phyloP scores from a whole-genome alignment of 129 eudicot species.

The Deinandra increscens region DNA sequence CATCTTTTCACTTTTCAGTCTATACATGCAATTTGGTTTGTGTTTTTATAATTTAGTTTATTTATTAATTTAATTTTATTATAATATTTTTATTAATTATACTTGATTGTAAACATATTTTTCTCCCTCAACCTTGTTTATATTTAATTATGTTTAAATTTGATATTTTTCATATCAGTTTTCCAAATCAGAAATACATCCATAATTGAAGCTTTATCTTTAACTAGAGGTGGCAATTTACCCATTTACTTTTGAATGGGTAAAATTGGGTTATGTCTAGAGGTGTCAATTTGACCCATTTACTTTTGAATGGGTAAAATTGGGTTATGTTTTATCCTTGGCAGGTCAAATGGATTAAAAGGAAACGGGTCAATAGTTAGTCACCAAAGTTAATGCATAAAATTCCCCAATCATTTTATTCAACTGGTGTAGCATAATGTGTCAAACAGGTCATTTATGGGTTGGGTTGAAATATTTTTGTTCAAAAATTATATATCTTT shows the following conservation, averaged over 20 bases:
- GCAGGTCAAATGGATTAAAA: neutral
- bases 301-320: neutral
- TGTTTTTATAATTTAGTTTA: no score
- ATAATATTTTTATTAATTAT: no score
- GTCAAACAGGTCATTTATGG: neutral
- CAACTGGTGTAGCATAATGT: neutral
- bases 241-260: neutral
- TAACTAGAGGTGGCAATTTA: neutral
- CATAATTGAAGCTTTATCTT: neutral
- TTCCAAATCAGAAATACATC: neutral
- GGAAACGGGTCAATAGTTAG: neutral
- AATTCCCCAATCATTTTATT: neutral
- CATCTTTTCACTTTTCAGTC: no score
- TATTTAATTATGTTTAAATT: neutral
- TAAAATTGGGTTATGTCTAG: neutral
- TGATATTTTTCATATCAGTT: constrained; percentile 2
- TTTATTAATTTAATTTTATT: no score
- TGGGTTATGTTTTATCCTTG: neutral
- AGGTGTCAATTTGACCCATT: neutral
- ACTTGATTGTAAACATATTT: no score
- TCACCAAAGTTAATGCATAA: neutral
- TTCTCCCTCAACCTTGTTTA: no score
- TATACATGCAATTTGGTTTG: no score
- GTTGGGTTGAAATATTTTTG: neutral
- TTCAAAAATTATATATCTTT: neutral